These are phyloP conservation scores for Licmophora abbreviata DNA, from an alignment of 108 stramenopile species.

Conservation along the genomic window DNA sequence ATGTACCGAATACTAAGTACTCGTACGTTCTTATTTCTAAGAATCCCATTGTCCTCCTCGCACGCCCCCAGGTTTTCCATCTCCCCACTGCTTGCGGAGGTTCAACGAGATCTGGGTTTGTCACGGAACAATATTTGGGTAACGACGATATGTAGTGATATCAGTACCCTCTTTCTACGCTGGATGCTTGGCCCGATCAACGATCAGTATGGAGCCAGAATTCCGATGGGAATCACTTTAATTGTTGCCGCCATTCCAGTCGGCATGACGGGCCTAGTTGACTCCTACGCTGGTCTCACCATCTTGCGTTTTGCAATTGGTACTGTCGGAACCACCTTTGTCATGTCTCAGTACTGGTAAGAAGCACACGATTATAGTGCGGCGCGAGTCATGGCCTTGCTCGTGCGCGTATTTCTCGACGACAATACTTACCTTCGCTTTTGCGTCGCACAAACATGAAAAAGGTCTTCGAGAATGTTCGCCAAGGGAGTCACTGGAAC, in stretches of 20 bases:
- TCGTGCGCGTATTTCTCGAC: neutral
- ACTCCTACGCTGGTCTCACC: neutral
- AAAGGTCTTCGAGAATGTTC: slow-evolving; percentile 70
- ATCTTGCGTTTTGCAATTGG: slow-evolving; percentile 2
- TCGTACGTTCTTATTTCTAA: no score
- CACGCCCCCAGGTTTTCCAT: slow-evolving; percentile 5
- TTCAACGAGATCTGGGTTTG: slow-evolving; percentile 40
- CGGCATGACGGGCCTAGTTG: slow-evolving; percentile 22
- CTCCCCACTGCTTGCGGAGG: slow-evolving; percentile 40
- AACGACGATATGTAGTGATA: slow-evolving; percentile 38
- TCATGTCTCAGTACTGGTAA: slow-evolving; percentile 43
- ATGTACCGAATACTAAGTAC: no score
- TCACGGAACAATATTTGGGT: slow-evolving; percentile 53
- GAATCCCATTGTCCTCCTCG: no score
- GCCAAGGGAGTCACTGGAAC: slow-evolving; percentile 75
- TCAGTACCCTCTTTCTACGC: slow-evolving; percentile 51
- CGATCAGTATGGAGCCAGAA: slow-evolving; percentile 64
- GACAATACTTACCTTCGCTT: neutral
- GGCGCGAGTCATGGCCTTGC: no score
- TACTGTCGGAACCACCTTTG: slow-evolving; percentile 10
- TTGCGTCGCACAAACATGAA: no score
- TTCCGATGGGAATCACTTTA: slow-evolving; percentile 29
- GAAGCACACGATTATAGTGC: no score
- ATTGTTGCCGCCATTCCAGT: slow-evolving; percentile 62
- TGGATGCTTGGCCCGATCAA: slow-evolving; percentile 68